Conservation (phyloP, 306 rosid species). For the Carpinus fangiana region DNA sequence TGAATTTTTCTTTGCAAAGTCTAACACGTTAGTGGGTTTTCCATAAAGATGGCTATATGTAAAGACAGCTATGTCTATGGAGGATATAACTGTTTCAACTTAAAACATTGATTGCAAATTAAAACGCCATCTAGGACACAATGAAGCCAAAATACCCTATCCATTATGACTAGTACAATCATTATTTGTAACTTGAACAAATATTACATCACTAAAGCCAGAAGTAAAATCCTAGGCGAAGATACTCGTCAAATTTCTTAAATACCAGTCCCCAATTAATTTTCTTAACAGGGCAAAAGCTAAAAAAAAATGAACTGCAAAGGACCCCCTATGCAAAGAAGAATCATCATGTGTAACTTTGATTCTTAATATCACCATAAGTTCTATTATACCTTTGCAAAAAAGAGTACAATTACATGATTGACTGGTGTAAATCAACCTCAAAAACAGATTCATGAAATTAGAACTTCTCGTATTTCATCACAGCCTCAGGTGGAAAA, state of each 20-base stretch:
- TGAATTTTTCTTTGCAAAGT: not conserved
- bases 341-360: not conserved
- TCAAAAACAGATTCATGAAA: not conserved
- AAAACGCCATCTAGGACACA: not conserved
- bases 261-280: not conserved
- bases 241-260: not conserved
- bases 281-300: not conserved
- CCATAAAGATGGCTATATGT: not conserved
- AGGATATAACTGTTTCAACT: not conserved
- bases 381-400: not conserved
- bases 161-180: not conserved
- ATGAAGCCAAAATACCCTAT: not conserved
- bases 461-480: not conserved
- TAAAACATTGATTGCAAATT: not conserved
- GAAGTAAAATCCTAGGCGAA: not conserved
- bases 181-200: not conserved
- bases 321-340: not conserved
- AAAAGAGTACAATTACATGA: not conserved
- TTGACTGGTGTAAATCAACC: not conserved
- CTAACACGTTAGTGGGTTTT: not conserved
- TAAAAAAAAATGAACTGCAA: not conserved
- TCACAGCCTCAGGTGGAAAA: not conserved
- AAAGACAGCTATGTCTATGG: not conserved
- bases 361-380: not conserved
- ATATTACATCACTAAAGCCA: not conserved